Evolutionary conservation across 1,284 basidiomycete genomes (phyloP).

Genomic region (Puccinia triticina): DNA sequence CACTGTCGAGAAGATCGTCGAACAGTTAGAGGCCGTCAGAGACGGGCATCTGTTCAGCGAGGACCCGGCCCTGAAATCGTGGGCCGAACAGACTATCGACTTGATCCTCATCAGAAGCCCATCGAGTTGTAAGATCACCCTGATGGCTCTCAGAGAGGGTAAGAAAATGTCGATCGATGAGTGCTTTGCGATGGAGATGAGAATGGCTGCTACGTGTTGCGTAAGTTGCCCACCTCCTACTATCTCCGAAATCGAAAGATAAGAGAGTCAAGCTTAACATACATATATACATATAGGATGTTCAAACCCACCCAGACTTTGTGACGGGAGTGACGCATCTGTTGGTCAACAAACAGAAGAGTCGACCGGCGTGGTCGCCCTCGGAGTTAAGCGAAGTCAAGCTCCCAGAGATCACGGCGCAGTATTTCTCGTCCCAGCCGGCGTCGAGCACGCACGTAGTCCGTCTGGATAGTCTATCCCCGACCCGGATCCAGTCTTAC

Average conservation of each 20-base stretch:
- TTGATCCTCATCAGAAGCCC: constrained; percentile 75
- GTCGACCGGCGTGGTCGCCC: constrained; percentile 71
- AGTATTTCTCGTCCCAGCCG: constrained; percentile 69
- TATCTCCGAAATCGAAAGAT: background rate
- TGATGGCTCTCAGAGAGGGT: constrained; percentile 75
- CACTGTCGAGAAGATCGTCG: constrained; percentile 72
- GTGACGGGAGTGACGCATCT: constrained; percentile 75
- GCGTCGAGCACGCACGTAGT: constrained; percentile 62
- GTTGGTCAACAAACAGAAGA: constrained; percentile 68
- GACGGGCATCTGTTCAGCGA: constrained; percentile 60
- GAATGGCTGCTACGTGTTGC: constrained; percentile 77
- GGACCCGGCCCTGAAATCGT: constrained; percentile 65
- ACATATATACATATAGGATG: constrained; percentile 61
- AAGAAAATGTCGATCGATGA: constrained; percentile 68
- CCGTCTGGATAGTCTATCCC: constrained; percentile 59
- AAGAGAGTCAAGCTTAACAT: constrained; percentile 55
- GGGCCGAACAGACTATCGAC: constrained; percentile 74
- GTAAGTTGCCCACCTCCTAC: constrained; percentile 64
- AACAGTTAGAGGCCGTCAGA: constrained; percentile 65
- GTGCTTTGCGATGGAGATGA: constrained; percentile 77
- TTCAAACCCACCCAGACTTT: constrained; percentile 75
- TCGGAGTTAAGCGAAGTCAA: constrained; percentile 67
- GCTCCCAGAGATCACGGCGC: constrained; percentile 64
- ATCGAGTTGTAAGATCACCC: constrained; percentile 82
- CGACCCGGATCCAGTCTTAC: constrained; percentile 51